Base-by-base conservation (phyloP, 1,284 basidiomycete species). In the Heterobasidion irregulare region DNA sequence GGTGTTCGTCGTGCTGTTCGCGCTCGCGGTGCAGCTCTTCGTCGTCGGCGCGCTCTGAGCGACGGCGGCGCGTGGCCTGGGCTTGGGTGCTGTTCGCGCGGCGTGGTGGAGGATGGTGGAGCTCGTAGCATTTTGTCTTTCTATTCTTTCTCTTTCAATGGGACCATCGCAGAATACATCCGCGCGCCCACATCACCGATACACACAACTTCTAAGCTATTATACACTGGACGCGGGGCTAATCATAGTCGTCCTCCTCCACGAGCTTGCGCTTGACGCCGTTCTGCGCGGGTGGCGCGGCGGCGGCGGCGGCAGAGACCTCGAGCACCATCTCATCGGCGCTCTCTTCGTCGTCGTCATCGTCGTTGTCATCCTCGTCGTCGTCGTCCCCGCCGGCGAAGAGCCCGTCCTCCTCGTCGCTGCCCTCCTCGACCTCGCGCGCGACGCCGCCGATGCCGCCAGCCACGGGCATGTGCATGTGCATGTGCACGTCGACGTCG, bases 231-330 rank as follows among this genome's bases (percentile, higher is more conserved):
- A 47, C 2, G 10, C 16, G 16, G 10, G 18, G 26, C 66, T 62
- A 91, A 67, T 91, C 89, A 61, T 92, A 92, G 65, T 92, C 89
- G 59, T 92, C 89, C 62, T 91, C 89, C 66, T 92, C 89, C 1
- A 90, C 84, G 51, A 91, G 68, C 66, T 90, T 89, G 45, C 89
- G 75, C 66, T 89, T 89, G 48, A 82, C 73, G 18, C 85, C 87
- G 60, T 84, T 85, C 15, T 72, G 68, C n/a, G 69, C 69, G 19
- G 70, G 69, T 26, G 74, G 69, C 10, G 69, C 70, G 16, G 75
- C 66, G 0, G 82, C 79, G 12, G 69, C 70, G 19, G 75, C 66
- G 1, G 82, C 80, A 12, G 41, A 16, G 15, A 86, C 80, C 58
- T 88, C 85, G 61, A 89, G 85, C 86, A 89, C 89, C 6, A 73